phyloP scores from a whole-genome alignment of 352 stramenopile species.

The Globisporangium camurandrum region DNA sequence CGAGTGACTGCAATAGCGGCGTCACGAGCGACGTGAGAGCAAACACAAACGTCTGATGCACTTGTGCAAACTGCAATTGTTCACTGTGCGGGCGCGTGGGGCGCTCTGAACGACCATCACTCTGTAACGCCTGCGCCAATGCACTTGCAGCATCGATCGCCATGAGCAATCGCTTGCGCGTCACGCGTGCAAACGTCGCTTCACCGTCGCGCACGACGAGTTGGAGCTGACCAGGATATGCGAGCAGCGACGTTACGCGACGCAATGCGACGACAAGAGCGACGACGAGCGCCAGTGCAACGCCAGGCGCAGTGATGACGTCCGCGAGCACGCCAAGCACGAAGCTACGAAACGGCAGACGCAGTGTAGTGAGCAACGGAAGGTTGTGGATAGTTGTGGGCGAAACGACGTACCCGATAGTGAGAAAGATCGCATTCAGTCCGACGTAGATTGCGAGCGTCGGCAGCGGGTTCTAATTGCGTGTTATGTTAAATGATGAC shows the following conservation, averaged over 20 bases:
- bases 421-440: constrained; percentile 54
- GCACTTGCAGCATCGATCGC: constrained; percentile 54
- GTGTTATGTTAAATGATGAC: neutral
- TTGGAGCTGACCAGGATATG: constrained; percentile 65
- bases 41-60: constrained; percentile 61
- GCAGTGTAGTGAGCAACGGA: neutral
- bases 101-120: constrained; percentile 13
- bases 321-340: constrained; percentile 39
- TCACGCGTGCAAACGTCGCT: constrained; percentile 63
- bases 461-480: constrained; percentile 43
- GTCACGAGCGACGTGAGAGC: constrained; percentile 56
- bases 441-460: constrained; percentile 42
- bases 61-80: constrained; percentile 49
- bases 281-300: constrained; percentile 38
- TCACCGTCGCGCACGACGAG: constrained; percentile 79
- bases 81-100: constrained; percentile 7
- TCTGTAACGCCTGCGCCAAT: constrained; percentile 31
- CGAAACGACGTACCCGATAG: constrained; percentile 26
- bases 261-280: constrained; percentile 27
- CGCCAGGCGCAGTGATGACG: constrained; percentile 41
- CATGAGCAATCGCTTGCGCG: constrained; percentile 61
- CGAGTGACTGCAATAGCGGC: constrained; percentile 45
- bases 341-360: constrained; percentile 16
- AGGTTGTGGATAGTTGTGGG: neutral
- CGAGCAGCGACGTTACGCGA: constrained; percentile 46